These are phyloP conservation scores for Schizophyllum amplum DNA, from an alignment of 1,284 basidiomycete genomes.

Conservation along the genomic window DNA sequence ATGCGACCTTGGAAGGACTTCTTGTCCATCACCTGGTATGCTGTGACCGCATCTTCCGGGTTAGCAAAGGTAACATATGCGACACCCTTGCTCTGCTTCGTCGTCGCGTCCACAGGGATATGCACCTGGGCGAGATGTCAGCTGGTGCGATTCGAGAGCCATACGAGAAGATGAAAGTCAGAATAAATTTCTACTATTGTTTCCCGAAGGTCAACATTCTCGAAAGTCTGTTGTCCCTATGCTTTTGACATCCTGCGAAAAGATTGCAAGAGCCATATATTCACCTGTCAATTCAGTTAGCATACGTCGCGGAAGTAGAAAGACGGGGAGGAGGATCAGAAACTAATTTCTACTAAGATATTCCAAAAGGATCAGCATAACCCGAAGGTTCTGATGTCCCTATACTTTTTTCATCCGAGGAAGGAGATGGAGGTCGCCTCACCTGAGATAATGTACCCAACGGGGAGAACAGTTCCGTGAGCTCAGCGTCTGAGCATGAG, in stretches of 20 bases:
- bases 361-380: conserved; percentile 33
- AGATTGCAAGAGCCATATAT: neutral
- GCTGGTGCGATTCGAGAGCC: conserved; percentile 4
- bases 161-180: neutral
- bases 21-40: conserved; percentile 76
- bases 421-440: conserved; percentile 16
- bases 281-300: neutral
- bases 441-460: conserved; percentile 76
- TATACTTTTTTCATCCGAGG: conserved; percentile 21
- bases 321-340: conserved; percentile 20
- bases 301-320: neutral
- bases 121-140: conserved; percentile 51
- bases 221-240: neutral
- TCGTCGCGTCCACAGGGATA: conserved; percentile 65
- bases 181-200: neutral
- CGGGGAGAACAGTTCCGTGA: conserved; percentile 58
- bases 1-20: conserved; percentile 89
- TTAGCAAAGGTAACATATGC: conserved; percentile 78
- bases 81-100: conserved; percentile 72
- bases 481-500: conserved; percentile 69
- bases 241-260: neutral
- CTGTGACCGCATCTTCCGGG: conserved; percentile 62
- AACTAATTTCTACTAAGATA: conserved; percentile 34
- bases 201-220: neutral
- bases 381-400: conserved; percentile 37